Conservation (phyloP, 2,329 filamentous ascomycete species). For the Colletotrichum kahawae region DNA sequence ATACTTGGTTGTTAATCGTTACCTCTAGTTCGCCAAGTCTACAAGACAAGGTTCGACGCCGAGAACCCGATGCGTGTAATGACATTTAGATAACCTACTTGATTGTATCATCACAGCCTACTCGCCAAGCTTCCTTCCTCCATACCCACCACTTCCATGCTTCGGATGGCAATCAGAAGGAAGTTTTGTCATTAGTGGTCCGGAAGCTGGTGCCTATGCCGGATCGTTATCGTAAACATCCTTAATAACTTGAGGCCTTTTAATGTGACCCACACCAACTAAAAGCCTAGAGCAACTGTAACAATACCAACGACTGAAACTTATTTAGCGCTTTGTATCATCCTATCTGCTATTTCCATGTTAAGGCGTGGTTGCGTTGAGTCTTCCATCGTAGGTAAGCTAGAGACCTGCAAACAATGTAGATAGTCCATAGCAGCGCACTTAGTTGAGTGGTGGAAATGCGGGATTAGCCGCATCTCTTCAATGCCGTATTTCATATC, state of each 20-base stretch:
- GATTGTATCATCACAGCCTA: background rate
- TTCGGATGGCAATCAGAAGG: rapidly evolving
- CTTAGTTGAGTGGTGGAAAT: background rate
- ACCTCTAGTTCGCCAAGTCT: background rate
- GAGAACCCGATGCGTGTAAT: background rate
- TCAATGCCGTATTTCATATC: background rate
- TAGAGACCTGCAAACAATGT: background rate
- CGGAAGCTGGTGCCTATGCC: background rate
- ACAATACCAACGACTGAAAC: background rate
- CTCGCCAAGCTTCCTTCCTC: background rate
- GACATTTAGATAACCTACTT: background rate
- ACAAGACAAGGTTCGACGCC: background rate
- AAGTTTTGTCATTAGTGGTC: background rate
- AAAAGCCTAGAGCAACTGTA: background rate
- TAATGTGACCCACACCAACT: background rate
- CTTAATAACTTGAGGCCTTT: background rate
- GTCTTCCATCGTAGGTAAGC: background rate
- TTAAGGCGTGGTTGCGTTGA: background rate
- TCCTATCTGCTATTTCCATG: background rate
- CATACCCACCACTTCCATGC: background rate
- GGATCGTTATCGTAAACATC: background rate
- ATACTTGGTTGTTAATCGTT: background rate
- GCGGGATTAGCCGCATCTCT: background rate
- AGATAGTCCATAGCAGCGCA: background rate
- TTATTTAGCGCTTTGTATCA: background rate